A percentile compares a stretch with the other conserved stretches of the same genome.
phyloP scores from a whole-genome alignment of 345 rosid genomes.

The Abelmoschus esculentus region DNA sequence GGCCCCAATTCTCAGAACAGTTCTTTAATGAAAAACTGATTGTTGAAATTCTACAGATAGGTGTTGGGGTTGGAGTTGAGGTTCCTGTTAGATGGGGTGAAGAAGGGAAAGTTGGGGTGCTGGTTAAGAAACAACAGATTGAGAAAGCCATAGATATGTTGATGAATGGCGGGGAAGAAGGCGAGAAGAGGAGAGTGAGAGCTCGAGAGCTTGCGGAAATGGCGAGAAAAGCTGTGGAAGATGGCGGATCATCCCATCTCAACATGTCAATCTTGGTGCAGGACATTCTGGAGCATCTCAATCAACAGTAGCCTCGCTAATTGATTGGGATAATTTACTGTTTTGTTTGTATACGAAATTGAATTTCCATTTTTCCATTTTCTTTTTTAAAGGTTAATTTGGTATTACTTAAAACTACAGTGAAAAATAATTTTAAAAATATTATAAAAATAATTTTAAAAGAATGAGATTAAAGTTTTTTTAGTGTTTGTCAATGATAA shows the following conservation, averaged over 20 bases:
- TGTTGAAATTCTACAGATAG: conserved; percentile 51
- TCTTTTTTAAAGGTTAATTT: no score
- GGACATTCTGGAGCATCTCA: conserved; percentile 24
- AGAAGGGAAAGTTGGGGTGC: conserved; percentile 54
- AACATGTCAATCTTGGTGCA: conserved; percentile 37
- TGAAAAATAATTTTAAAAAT: no score
- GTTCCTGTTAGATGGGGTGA: conserved; percentile 68
- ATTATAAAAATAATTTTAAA: no score
- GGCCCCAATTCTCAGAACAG: conserved; percentile 76
- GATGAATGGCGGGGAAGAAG: conserved; percentile 44
- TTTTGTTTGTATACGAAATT: no score
- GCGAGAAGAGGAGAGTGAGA: conserved; percentile 34
- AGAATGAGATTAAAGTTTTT: no score
- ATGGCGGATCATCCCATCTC: conserved; percentile 50
- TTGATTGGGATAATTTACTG: not conserved
- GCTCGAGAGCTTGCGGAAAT: conserved; percentile 33
- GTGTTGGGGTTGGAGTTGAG: conserved; percentile 55
- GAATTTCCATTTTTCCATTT: not conserved
- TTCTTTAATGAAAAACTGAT: conserved; percentile 63
- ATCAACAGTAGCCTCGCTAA: not conserved
- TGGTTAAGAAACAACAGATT: conserved; percentile 44
- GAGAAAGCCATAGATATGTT: conserved; percentile 33
- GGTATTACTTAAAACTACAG: no score
- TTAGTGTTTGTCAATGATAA: no score
- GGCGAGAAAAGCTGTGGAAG: conserved; percentile 42